These are phyloP conservation scores for Magnaporthiopsis rhizophila DNA, from an alignment of 2,329 filamentous ascomycete genomes.

Conservation along the genomic window DNA sequence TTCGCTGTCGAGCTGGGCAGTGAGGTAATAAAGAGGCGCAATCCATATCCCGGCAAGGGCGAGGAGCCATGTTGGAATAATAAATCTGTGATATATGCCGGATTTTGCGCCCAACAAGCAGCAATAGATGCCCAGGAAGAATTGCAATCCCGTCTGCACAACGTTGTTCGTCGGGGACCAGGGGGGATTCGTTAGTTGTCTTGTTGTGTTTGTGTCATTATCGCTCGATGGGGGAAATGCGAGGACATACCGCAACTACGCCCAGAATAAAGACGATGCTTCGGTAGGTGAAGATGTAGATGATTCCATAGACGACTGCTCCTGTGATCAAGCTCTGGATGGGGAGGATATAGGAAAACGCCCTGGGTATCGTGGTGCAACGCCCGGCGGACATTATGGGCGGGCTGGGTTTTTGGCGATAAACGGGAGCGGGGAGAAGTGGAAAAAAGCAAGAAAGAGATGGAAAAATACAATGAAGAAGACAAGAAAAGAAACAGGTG, in stretches of 20 bases:
- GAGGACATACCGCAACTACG: slow-evolving; percentile 14
- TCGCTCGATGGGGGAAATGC: background rate
- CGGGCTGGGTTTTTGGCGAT: background rate
- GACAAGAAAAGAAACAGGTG: background rate
- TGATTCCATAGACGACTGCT: slow-evolving; percentile 15
- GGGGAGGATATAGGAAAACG: slow-evolving; percentile 16
- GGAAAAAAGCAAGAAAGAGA: background rate
- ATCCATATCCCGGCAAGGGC: slow-evolving; percentile 14
- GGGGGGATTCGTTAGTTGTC: background rate
- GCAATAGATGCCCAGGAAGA: slow-evolving; percentile 15
- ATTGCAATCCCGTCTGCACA: slow-evolving; percentile 14
- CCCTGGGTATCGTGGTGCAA: slow-evolving; percentile 10
- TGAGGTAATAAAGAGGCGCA: slow-evolving; percentile 14
- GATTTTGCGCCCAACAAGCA: slow-evolving; percentile 10
- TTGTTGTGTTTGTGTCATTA: background rate
- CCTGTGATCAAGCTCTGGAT: slow-evolving; percentile 14
- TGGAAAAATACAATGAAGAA: background rate
- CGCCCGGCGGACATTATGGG: background rate
- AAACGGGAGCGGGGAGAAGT: background rate
- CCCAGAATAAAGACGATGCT: slow-evolving; percentile 15
- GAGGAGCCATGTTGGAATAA: slow-evolving; percentile 11
- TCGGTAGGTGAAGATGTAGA: slow-evolving; percentile 13
- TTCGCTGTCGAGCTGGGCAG: slow-evolving; percentile 7
- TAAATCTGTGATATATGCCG: slow-evolving; percentile 11
- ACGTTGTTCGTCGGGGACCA: background rate